A percentile compares a stretch with the other conserved stretches of the same genome.
Conservation (phyloP, 495 filamentous ascomycete species). For the Thermochaetoides thermophila region DNA sequence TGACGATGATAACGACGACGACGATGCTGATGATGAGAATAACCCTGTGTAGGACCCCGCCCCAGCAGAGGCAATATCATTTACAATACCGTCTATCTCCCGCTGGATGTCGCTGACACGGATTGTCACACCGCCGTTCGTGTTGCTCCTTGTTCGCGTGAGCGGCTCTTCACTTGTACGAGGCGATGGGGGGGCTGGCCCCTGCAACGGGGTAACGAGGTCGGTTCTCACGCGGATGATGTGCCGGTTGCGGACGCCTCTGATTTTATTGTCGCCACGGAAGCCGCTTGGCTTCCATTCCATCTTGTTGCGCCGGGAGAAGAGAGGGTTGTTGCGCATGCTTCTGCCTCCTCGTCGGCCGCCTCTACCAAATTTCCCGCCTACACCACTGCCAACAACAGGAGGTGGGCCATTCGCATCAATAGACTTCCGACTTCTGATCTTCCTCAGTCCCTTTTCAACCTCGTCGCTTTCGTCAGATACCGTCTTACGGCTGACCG, state of each 20-base stretch:
- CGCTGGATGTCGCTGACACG: conserved; percentile 25
- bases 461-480: conserved; percentile 3
- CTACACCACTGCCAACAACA: not conserved
- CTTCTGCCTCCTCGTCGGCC: conserved; percentile 10
- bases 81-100: conserved; percentile 20
- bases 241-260: conserved; percentile 2
- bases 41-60: conserved; percentile 10
- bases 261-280: too few relatives aligned
- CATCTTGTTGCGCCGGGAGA: conserved; percentile 7
- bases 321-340: not conserved
- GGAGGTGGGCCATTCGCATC: too few relatives aligned
- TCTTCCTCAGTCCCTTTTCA: conserved; percentile 5
- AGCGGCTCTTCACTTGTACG: not conserved
- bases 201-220: conserved; percentile 10
- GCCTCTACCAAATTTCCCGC: conserved; percentile 10
- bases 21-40: not conserved
- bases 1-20: too few relatives aligned
- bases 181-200: too few relatives aligned
- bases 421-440: too few relatives aligned
- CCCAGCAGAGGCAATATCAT: conserved; percentile 14
- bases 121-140: conserved; percentile 4
- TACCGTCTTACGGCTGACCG: not conserved
- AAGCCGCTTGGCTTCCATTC: too few relatives aligned
- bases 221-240: conserved; percentile 18
- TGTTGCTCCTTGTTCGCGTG: not conserved